Conservation (phyloP, 768 basidiomycete species). For the Panaeolus cyanescens region DNA sequence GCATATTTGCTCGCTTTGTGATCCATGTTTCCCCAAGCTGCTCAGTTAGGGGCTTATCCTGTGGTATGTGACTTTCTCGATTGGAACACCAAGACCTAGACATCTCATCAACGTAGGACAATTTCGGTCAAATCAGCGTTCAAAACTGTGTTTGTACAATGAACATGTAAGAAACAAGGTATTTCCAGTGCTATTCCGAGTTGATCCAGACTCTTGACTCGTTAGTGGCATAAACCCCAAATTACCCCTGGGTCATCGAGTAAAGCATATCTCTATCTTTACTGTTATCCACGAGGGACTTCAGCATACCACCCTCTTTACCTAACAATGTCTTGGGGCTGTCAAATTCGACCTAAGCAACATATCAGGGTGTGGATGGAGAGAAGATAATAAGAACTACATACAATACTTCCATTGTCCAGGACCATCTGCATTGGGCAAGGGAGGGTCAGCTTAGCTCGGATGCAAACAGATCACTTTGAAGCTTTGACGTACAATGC, state of each 20-base stretch:
- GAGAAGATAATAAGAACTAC: conserved; percentile 21
- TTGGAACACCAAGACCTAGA: too few relatives aligned
- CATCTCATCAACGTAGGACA: background rate
- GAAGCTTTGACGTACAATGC: conserved; percentile 35
- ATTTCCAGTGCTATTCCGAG: background rate
- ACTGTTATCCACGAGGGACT: conserved; percentile 22
- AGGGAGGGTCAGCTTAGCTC: background rate
- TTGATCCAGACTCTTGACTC: background rate
- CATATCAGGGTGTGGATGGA: background rate
- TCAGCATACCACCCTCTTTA: conserved; percentile 17
- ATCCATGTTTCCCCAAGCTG: too few relatives aligned
- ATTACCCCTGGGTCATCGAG: conserved; percentile 20
- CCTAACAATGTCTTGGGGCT: conserved; percentile 15
- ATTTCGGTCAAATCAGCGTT: background rate
- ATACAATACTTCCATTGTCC: conserved; percentile 55
- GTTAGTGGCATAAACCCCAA: conserved; percentile 10
- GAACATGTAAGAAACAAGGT: background rate
- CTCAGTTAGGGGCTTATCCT: too few relatives aligned
- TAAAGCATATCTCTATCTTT: conserved; percentile 20
- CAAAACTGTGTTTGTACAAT: background rate
- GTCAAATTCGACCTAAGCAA: conserved; percentile 21
- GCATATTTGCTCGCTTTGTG: too few relatives aligned
- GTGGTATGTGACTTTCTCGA: too few relatives aligned
- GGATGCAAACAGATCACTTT: conserved; percentile 15
- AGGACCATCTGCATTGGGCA: conserved; percentile 44